Percentiles rank a stretch among this genome's conserved stretches.
Conservation (phyloP, 2,329 filamentous ascomycete species). For the Bipolaris oryzae region DNA sequence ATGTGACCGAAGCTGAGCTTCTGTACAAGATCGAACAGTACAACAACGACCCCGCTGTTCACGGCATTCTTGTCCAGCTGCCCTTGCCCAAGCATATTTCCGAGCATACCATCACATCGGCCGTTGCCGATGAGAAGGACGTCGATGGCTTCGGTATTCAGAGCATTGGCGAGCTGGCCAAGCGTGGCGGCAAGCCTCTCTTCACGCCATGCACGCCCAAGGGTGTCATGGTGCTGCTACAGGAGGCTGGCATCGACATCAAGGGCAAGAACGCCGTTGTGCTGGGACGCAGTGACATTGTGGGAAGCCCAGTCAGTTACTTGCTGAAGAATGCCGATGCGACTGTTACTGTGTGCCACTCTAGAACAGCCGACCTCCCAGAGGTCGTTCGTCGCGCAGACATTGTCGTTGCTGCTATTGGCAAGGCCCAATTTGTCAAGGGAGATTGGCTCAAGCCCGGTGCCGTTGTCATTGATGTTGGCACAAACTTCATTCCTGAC, state of each 20-base stretch:
- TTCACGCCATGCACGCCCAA: constrained; percentile 97
- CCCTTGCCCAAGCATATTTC: constrained; percentile 88
- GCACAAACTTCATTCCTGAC: constrained; percentile 94
- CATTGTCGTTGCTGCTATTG: constrained; percentile 90
- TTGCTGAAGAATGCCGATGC: constrained; percentile 94
- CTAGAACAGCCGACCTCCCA: constrained; percentile 76
- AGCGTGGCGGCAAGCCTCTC: constrained; percentile 85
- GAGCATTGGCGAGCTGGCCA: constrained; percentile 97
- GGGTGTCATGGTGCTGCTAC: constrained; percentile 90
- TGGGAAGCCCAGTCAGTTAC: constrained; percentile 95
- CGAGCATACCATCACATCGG: constrained; percentile 87
- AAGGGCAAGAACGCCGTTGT: constrained; percentile 94
- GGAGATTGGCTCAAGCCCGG: constrained; percentile 95
- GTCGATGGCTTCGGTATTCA: constrained; percentile 93
- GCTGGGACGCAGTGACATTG: constrained; percentile 93
- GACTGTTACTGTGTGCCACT: constrained; percentile 96
- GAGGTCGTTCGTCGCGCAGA: constrained; percentile 82
- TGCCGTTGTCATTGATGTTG: constrained; percentile 95
- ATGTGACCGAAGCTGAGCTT: constrained; percentile 82
- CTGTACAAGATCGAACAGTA: constrained; percentile 78
- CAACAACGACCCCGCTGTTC: constrained; percentile 85
- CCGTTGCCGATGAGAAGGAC: constrained; percentile 92
- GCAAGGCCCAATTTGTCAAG: constrained; percentile 83
- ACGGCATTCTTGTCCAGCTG: constrained; percentile 93
- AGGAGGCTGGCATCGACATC: constrained; percentile 81